Conservation (phyloP, 2,329 filamentous ascomycete species). For the Exophiala sp. region DNA sequence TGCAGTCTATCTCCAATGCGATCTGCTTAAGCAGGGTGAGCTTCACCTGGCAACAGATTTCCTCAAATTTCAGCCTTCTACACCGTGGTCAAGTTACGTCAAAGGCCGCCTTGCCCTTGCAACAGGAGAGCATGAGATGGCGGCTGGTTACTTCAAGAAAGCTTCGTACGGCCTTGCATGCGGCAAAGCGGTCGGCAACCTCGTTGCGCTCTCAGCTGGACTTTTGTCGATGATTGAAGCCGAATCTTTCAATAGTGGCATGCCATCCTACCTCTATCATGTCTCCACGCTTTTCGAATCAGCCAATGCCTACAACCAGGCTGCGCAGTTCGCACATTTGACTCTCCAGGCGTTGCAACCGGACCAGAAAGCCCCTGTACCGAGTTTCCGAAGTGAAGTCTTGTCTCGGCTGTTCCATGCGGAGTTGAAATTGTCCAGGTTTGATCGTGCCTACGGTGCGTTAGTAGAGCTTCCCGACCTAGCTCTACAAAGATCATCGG, state of each 20-base stretch:
- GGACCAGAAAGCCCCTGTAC: constrained; percentile 33
- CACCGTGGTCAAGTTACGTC: constrained; percentile 68
- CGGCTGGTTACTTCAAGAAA: constrained; percentile 73
- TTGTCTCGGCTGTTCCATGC: constrained; percentile 81
- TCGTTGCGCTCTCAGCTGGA: constrained; percentile 50
- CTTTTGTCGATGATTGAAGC: constrained; percentile 75
- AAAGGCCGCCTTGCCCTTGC: constrained; percentile 76
- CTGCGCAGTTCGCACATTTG: constrained; percentile 76
- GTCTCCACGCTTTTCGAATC: constrained; percentile 78
- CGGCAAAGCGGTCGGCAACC: constrained; percentile 43
- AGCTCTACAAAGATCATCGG: constrained; percentile 67
- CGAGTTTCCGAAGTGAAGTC: constrained; percentile 62
- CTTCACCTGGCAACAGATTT: constrained; percentile 64
- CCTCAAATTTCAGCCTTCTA: constrained; percentile 60
- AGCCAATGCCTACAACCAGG: constrained; percentile 71
- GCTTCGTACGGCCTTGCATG: constrained; percentile 60
- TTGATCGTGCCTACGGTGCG: constrained; percentile 76
- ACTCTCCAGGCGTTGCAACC: constrained; percentile 62
- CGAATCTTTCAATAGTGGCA: constrained; percentile 64
- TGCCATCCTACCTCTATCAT: constrained; percentile 82
- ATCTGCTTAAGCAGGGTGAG: constrained; percentile 65
- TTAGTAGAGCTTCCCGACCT: constrained; percentile 69
- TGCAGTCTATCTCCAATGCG: constrained; percentile 64
- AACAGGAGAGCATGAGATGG: constrained; percentile 68
- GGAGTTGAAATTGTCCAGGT: constrained; percentile 73